Evolutionary conservation across 768 basidiomycete genomes (phyloP).

Genomic region (Agaricus sinodeliciosus): DNA sequence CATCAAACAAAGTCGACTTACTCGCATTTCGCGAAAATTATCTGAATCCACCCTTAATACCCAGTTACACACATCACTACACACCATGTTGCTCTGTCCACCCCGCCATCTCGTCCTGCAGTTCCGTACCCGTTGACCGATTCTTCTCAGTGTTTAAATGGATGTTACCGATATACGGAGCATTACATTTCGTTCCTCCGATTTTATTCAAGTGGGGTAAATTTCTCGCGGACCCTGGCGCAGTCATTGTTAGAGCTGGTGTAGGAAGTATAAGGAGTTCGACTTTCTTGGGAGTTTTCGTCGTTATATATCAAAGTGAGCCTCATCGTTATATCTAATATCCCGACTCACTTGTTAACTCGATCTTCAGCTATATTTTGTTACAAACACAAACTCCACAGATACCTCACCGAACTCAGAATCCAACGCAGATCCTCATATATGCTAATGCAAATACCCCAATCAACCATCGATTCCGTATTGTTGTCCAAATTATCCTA

Average conservation of each 20-base stretch:
- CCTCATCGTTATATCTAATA: background rate
- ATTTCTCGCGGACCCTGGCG: conserved; percentile 59
- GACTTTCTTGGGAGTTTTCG: conserved; percentile 80
- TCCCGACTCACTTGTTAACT: conserved; percentile 16
- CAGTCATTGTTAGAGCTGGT: conserved; percentile 57
- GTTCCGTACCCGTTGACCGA: conserved; percentile 53
- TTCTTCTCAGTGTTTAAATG: conserved; percentile 78
- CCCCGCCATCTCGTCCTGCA: conserved; percentile 60
- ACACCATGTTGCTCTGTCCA: conserved; percentile 72
- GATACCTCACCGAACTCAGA: conserved; percentile 27
- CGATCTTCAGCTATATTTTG: conserved; percentile 44
- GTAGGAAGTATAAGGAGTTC: conserved; percentile 78
- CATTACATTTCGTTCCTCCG: conserved; percentile 83
- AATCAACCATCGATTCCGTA: conserved; percentile 38
- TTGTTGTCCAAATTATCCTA: conserved; percentile 67
- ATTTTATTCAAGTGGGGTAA: conserved; percentile 71
- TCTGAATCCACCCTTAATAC: conserved; percentile 23
- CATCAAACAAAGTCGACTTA: conserved; percentile 44
- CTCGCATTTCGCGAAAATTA: conserved; percentile 31
- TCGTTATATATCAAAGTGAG: conserved; percentile 77
- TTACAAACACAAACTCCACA: conserved; percentile 55
- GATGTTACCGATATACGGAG: conserved; percentile 83
- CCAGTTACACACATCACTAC: conserved; percentile 22
- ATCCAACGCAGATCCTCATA: conserved; percentile 16
- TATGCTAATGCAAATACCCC: conserved; percentile 37